Conservation (phyloP, 345 rosid species). For the Eucalyptus virginea region DNA sequence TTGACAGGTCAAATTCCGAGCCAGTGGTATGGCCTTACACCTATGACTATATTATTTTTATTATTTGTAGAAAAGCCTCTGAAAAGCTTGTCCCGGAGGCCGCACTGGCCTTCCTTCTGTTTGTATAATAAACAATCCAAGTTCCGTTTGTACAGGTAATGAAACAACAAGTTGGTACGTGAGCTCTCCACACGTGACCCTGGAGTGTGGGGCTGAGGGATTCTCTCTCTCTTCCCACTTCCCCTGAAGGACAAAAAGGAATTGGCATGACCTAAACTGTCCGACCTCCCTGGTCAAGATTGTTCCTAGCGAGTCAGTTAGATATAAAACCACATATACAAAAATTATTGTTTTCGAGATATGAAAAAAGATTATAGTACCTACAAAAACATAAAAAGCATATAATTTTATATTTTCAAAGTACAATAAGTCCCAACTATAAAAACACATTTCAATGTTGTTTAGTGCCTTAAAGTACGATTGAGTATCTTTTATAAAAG, state of each 20-base stretch:
- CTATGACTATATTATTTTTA: not conserved
- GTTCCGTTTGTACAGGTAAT: not conserved
- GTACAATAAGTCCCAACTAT: not conserved
- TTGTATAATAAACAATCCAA: not conserved
- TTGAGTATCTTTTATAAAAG: not conserved
- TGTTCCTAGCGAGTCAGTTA: not conserved
- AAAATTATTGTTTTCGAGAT: not conserved
- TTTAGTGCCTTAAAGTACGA: not conserved
- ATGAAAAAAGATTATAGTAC: not conserved
- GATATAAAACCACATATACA: not conserved
- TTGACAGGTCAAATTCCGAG: not conserved
- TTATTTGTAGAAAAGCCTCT: not conserved
- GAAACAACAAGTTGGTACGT: not conserved
- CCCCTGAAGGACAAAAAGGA: not conserved
- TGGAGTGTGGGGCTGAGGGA: not conserved
- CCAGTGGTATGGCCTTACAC: not conserved
- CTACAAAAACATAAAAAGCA: not conserved
- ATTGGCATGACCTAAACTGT: not conserved
- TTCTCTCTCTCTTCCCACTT: not conserved
- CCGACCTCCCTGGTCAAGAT: not conserved
- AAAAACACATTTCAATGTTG: not conserved
- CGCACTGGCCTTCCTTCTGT: not conserved
- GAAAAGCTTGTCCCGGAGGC: not conserved
- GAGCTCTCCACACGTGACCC: not conserved
- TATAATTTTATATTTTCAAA: not conserved